Evolutionary conservation across 441 rosid genomes (phyloP).

Genomic region (Geranium incanum): DNA sequence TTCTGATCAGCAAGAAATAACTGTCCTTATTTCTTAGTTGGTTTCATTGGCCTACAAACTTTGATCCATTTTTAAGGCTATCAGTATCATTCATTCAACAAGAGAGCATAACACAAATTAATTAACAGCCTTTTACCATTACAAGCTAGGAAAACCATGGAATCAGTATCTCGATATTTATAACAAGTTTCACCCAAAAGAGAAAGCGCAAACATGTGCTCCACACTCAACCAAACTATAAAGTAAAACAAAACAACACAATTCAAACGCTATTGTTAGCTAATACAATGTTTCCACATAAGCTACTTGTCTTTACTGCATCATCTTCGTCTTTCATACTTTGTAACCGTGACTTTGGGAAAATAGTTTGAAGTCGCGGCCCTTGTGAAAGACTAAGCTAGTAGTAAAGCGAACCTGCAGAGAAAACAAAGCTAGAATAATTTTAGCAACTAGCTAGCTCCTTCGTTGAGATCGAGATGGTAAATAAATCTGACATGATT

Average conservation of each 20-base stretch:
- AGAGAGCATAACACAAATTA: conserved; percentile 6
- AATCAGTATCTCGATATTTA: neutral
- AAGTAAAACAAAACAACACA: neutral
- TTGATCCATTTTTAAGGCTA: too few species aligned
- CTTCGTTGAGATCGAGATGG: neutral
- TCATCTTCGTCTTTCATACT: conserved; percentile 19
- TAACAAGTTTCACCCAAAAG: neutral
- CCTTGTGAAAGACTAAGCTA: conserved; percentile 34
- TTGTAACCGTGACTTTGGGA: conserved; percentile 29
- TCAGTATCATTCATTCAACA: neutral
- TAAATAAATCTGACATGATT: neutral
- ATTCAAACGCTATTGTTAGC: neutral
- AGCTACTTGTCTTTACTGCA: conserved; percentile 28
- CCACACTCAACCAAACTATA: conserved; percentile 3
- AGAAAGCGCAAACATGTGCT: conserved; percentile 3
- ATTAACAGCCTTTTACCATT: conserved; percentile 4
- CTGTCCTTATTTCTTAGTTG: too few species aligned
- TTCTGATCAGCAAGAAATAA: too few species aligned
- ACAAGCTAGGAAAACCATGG: conserved; percentile 14
- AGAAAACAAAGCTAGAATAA: neutral
- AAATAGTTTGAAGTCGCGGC: conserved; percentile 24
- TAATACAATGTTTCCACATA: conserved; percentile 11
- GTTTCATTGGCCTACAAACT: too few species aligned
- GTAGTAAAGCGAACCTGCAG: conserved; percentile 79
- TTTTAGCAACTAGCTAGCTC: too few species aligned